Evolutionary conservation across 306 rosid species (phyloP).

Genomic region (Pyrus bretschneideri): DNA sequence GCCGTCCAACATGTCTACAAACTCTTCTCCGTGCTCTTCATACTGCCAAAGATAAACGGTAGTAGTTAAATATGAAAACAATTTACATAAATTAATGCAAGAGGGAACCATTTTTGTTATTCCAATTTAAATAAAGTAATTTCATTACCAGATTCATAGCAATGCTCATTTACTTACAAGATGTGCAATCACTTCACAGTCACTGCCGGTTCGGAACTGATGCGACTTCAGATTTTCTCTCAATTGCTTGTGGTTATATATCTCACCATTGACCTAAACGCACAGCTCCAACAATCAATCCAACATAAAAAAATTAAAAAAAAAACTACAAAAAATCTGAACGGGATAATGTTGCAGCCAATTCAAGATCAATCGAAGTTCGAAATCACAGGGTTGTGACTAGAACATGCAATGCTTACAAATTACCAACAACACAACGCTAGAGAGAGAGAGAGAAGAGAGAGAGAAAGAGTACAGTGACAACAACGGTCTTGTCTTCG

Average conservation of each 20-base stretch:
- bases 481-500: conserved; percentile 72
- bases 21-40: conserved; percentile 90
- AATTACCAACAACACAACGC: neutral
- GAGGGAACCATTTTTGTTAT: neutral
- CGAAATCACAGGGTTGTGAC: neutral
- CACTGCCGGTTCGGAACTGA: conserved; percentile 83
- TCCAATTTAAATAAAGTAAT: neutral
- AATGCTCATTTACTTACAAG: conserved; percentile 61
- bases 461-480: conserved; percentile 44
- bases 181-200: conserved; percentile 97
- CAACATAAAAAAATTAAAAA: neutral
- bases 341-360: neutral
- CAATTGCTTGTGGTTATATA: conserved; percentile 83
- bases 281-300: conserved; percentile 21
- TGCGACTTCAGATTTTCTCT: conserved; percentile 60
- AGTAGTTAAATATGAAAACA: neutral
- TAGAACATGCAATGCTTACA: neutral
- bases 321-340: neutral
- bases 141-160: conserved; percentile 1
- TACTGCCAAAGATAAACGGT: conserved; percentile 45
- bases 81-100: neutral
- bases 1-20: conserved; percentile 89
- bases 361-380: neutral
- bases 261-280: conserved; percentile 88
- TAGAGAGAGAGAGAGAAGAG: neutral